Evolutionary conservation across 2,329 filamentous ascomycete species (phyloP), one percentile per base, ranked within the genome.

Genomic region (Cladosporium sp.): DNA sequence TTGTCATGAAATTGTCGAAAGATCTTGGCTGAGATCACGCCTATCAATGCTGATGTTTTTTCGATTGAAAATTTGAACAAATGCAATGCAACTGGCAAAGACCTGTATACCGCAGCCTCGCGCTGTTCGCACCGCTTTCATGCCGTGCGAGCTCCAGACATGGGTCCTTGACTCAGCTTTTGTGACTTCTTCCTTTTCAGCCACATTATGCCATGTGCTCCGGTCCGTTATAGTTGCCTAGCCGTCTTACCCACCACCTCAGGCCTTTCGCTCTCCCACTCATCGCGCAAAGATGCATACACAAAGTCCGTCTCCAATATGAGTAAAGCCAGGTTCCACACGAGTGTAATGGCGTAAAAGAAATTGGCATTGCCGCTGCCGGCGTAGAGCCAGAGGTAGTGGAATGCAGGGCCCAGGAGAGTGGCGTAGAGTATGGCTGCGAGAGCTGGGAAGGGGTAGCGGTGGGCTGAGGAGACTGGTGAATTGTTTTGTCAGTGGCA

Each of bases 321-420:
- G 36, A 91, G 92, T 65, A 96, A 81, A 0, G 91, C 94, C 22
- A 99, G 73, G 70, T 91, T 96, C 94, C 94, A 99, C 0, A 99
- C 94, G n/a, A 99, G 77, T 0, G 94, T 99, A 67, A 99, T 97
- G 63, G 94, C 94, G 71, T 99, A 99, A 77, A 99, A 99, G 77
- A 99, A 99, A 72, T 99, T 99, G 59, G 94, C 94, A 68, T 99
- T 99, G 25, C 94, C 94, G 57, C 91, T 96, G 50, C 94, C 94
- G 2, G 94, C 94, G 70, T 97, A 99, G 58, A 99, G 93, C 94
- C 94, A 99, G 4, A 99, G 79, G 70, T 99, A 87, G 72, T 97
- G 96, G 71, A 99, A 99, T 0, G 92, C 91, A 1, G 94, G 94
- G 0, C 94, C 94, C 0, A 99, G 81, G 61, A 96, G 87, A 2